Conservation (phyloP, 345 rosid species). For the Alliaria petiolata region DNA sequence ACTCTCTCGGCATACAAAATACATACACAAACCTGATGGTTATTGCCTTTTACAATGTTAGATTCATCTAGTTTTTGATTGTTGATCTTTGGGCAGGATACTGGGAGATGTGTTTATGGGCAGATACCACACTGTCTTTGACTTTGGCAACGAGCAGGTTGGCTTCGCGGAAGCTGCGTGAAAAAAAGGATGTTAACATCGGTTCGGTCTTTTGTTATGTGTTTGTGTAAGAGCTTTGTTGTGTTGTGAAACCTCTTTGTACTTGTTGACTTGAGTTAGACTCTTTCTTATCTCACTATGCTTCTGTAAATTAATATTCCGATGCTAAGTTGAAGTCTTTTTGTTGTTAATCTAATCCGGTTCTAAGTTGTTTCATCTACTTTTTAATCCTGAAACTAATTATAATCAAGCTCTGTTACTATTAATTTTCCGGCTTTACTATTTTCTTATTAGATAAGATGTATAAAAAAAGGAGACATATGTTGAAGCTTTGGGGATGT, state of each 20-base stretch:
- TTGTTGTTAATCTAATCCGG: not conserved
- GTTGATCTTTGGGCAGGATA: conserved; percentile 48
- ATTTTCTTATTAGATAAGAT: too few species aligned
- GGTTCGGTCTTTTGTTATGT: too few species aligned
- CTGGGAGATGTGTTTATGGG: conserved; percentile 90
- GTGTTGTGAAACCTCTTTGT: conserved; percentile 1
- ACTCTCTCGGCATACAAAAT: not conserved
- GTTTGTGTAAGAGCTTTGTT: conserved; percentile 15
- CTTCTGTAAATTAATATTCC: not conserved
- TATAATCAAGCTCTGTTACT: too few species aligned
- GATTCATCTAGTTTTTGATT: not conserved
- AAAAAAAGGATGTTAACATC: not conserved
- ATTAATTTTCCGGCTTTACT: too few species aligned
- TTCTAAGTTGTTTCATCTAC: not conserved
- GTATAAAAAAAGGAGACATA: too few species aligned
- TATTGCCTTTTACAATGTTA: not conserved
- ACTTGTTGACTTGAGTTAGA: not conserved
- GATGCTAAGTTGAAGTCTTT: not conserved
- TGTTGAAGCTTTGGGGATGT: too few species aligned
- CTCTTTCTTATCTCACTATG: not conserved
- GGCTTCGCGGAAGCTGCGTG: conserved; percentile 85
- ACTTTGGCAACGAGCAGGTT: conserved; percentile 70
- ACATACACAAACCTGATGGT: not conserved
- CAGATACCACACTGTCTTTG: conserved; percentile 72
- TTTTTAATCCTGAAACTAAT: not conserved